Conservation (phyloP, 805 yeast genomes). For the Ogataea paradorogensis region DNA sequence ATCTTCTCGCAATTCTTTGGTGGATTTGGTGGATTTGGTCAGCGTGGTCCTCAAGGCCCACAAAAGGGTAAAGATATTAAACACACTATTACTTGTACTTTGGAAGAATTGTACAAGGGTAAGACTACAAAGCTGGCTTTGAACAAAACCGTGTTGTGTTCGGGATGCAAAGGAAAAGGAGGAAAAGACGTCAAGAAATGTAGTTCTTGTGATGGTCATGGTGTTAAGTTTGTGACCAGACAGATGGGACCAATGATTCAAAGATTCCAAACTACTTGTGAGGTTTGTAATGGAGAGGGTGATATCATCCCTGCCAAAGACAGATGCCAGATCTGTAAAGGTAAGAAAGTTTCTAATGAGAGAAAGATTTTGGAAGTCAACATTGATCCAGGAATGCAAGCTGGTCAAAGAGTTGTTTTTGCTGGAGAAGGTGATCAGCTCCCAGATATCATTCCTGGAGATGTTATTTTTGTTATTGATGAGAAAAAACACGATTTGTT, state of each 20-base stretch:
- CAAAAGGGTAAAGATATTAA: conserved; percentile 86
- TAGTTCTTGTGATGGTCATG: conserved; percentile 84
- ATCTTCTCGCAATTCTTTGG: conserved; percentile 59
- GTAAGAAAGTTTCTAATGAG: conserved; percentile 83
- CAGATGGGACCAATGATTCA: conserved; percentile 99
- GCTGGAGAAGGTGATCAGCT: conserved; percentile 97
- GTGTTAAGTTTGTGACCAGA: conserved; percentile 87
- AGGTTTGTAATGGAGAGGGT: conserved; percentile 88
- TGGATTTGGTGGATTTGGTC: conserved; percentile 52
- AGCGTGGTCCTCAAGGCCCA: conserved; percentile 77
- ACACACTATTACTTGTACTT: conserved; percentile 78
- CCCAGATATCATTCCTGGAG: conserved; percentile 94
- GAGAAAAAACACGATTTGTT: conserved; percentile 84
- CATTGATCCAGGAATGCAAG: conserved; percentile 94
- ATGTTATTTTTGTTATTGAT: conserved; percentile 86
- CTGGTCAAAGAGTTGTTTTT: conserved; percentile 88
- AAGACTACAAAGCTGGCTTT: conserved; percentile 91
- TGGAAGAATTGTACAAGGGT: conserved; percentile 94
- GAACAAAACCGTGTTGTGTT: conserved; percentile 87
- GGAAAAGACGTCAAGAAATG: conserved; percentile 92
- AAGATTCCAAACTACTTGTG: conserved; percentile 94
- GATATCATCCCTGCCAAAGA: conserved; percentile 83
- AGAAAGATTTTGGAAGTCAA: conserved; percentile 93
- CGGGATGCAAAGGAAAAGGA: conserved; percentile 89
- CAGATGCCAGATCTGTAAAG: conserved; percentile 82